Evolutionary conservation across 768 basidiomycete species (phyloP).

Genomic region (Tulasnella sp.): DNA sequence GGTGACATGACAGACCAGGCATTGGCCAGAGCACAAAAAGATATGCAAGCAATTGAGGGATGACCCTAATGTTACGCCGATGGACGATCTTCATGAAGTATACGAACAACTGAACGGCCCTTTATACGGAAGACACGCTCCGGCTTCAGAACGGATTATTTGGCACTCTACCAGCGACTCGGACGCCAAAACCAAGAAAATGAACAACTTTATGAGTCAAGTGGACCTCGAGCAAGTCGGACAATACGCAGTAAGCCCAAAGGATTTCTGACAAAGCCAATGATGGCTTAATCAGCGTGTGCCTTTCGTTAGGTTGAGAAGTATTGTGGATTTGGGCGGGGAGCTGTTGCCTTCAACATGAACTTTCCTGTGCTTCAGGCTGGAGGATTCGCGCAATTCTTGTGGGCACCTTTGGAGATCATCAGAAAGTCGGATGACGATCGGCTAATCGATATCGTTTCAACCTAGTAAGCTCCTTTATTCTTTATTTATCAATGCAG

Average conservation of each 20-base stretch:
- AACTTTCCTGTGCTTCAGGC: conserved; percentile 11
- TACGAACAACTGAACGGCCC: background rate
- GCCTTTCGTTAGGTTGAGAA: background rate
- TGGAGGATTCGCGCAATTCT: background rate
- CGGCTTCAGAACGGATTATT: conserved; percentile 16
- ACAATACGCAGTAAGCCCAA: conserved; percentile 10
- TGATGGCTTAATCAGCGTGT: background rate
- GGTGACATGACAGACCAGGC: too few species aligned
- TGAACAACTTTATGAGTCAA: background rate
- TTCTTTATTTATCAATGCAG: background rate
- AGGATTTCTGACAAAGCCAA: background rate
- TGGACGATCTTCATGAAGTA: background rate
- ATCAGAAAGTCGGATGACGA: background rate
- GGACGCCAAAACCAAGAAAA: background rate
- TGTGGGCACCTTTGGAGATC: conserved; percentile 1
- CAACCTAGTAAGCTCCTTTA: background rate
- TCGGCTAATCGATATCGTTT: background rate
- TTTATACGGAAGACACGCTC: conserved; percentile 10
- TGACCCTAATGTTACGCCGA: background rate
- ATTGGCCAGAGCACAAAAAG: conserved; percentile 7
- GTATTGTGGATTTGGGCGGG: background rate
- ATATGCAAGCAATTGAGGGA: background rate
- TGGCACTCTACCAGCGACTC: conserved; percentile 11
- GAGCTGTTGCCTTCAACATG: conserved; percentile 15
- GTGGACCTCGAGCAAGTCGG: conserved; percentile 13